These are phyloP conservation scores for Xerocomellus intermedius DNA, from an alignment of 768 basidiomycete species.

Conservation along the genomic window DNA sequence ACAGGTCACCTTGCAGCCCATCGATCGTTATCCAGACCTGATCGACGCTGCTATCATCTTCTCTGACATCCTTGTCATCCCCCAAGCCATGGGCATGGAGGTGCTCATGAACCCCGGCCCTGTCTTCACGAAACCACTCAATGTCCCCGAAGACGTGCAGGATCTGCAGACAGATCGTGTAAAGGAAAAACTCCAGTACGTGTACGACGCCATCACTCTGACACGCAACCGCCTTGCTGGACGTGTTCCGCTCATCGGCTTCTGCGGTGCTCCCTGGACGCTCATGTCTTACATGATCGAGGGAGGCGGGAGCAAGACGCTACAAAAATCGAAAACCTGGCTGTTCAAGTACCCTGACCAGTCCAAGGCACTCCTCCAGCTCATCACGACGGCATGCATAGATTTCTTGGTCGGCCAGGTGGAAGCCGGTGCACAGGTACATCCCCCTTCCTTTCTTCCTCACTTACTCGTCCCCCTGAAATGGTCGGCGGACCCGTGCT, in stretches of 20 bases:
- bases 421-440: conserved; percentile 92
- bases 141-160: conserved; percentile 67
- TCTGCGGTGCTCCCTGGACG: conserved; percentile 98
- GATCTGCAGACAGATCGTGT: conserved; percentile 72
- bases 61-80: conserved; percentile 96
- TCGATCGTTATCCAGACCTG: conserved; percentile 80
- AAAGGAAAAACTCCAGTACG: conserved; percentile 83
- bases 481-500: not conserved
- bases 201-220: conserved; percentile 87
- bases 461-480: not conserved
- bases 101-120: conserved; percentile 94
- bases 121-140: conserved; percentile 81
- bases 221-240: conserved; percentile 81
- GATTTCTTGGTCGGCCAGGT: conserved; percentile 92
- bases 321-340: conserved; percentile 93
- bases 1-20: conserved; percentile 91
- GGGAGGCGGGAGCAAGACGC: conserved; percentile 88
- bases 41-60: conserved; percentile 98
- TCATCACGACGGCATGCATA: conserved; percentile 86
- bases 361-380: conserved; percentile 70
- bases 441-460: conserved; percentile 12
- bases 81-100: conserved; percentile 96
- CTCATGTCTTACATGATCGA: conserved; percentile 98
- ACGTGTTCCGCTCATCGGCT: conserved; percentile 93
- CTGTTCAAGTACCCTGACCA: conserved; percentile 86